Conservation (phyloP, 2,329 filamentous ascomycete species). For the Neoascochyta sp. region DNA sequence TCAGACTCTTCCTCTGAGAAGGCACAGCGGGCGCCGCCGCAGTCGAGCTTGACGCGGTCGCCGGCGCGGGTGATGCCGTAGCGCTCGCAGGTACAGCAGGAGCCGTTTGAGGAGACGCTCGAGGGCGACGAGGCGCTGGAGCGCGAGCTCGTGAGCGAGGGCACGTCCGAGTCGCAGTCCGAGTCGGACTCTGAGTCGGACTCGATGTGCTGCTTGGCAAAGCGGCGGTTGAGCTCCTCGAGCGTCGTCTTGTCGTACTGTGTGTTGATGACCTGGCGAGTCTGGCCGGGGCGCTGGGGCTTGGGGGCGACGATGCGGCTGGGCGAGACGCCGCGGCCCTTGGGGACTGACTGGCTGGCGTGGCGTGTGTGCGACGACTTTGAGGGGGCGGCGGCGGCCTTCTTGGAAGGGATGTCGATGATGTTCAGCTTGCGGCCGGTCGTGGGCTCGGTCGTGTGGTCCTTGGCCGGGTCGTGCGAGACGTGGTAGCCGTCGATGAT, state of each 20-base stretch:
- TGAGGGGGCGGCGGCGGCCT: conserved; percentile 40
- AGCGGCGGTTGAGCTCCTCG: conserved; percentile 75
- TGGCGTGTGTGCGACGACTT: conserved; percentile 47
- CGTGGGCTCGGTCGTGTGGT: conserved; percentile 89
- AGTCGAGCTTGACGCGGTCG: conserved; percentile 93
- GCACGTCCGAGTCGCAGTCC: conserved; percentile 71
- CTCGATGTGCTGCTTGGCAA: conserved; percentile 63
- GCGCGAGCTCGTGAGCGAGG: conserved; percentile 61
- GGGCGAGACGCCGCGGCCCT: conserved; percentile 81
- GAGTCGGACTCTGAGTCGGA: conserved; percentile 60
- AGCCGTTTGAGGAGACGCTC: conserved; percentile 53
- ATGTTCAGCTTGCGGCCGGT: conserved; percentile 97
- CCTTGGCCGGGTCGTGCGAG: conserved; percentile 88
- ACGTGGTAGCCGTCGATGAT: conserved; percentile 99
- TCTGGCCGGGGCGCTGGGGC: conserved; percentile 82
- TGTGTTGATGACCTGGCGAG: conserved; percentile 77
- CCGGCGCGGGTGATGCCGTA: conserved; percentile 94
- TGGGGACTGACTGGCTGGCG: conserved; percentile 66
- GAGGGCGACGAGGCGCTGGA: conserved; percentile 64
- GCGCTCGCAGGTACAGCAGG: conserved; percentile 85
- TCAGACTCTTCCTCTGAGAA: conserved; percentile 68
- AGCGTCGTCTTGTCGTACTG: conserved; percentile 74
- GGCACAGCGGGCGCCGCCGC: conserved; percentile 82
- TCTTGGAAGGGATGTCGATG: conserved; percentile 74
- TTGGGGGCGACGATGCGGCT: conserved; percentile 89